Evolutionary conservation across 2,329 filamentous ascomycete species (phyloP), one percentile per base, ranked within the genome.

Genomic region (Thermothelomyces thermophilus): DNA sequence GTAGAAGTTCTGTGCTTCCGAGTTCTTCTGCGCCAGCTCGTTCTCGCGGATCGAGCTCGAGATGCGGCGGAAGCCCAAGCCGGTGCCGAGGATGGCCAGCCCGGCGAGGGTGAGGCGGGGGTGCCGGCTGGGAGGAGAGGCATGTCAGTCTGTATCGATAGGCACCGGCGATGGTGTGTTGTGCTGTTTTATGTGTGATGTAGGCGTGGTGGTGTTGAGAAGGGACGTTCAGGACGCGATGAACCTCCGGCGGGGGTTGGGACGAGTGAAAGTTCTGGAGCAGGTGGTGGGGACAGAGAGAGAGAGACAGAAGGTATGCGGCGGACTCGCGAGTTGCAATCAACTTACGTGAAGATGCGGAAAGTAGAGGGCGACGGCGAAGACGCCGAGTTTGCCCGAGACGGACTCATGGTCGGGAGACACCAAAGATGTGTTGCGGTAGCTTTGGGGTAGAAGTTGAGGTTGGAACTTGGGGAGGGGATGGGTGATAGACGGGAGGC

Each of bases 21-120:
- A 56, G 26, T 62, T 64, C 59, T 65, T 66, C 64, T 74, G 71
- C 34, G 67, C 68, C 28, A 63, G 51, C 56, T 76, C 73, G 64
- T 75, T 75, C 48, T 64, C 62, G 34, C 61, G 63, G 24, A 73
- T 55, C 3, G 64, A 62, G 26, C 62, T 54, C 28, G 70, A 63
- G 35, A 67, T 61, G 60, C 70, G 71, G 47, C 64, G 63, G 51
- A 67, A 60, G 47, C 55, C 58, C 20, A 62, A 43, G 44, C 54
- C 60, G 11, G 62, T 50, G 43, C 58, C 62, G 35, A 62, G 58
- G 24, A 63, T 60, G 35, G 63, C 56, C 41, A 68, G 54, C 50
- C 67, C 63, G 50, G 69, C 54, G 55, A 66, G 43, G 28, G 69
- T 56, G 22, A 73, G 58, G 43, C 64, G 64, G 17, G 66, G 70